A percentile compares a stretch with the other conserved stretches of the same genome.
These are phyloP conservation scores for Phyllosticta citrichinensis DNA, from an alignment of 2,329 filamentous ascomycete genomes.

Conservation along the genomic window DNA sequence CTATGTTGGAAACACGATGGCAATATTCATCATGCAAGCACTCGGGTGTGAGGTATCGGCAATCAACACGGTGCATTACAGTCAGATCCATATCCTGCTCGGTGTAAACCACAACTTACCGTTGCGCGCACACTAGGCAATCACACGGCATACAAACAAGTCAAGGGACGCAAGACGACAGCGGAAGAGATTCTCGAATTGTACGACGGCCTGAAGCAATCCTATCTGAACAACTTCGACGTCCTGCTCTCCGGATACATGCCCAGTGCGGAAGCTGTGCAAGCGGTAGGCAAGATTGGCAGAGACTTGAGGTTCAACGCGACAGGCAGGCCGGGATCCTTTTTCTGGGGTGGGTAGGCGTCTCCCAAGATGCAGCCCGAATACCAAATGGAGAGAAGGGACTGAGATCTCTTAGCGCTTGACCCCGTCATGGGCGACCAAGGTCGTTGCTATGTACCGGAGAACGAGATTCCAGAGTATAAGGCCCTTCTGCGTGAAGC, in stretches of 20 bases:
- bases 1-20: conserved; percentile 97
- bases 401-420: conserved; percentile 46
- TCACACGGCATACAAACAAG: conserved; percentile 84
- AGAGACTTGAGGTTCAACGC: conserved; percentile 64
- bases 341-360: conserved; percentile 66
- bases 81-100: conserved; percentile 43
- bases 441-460: conserved; percentile 78
- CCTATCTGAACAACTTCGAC: conserved; percentile 79
- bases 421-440: conserved; percentile 99
- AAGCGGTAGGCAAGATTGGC: conserved; percentile 75
- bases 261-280: conserved; percentile 73
- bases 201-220: conserved; percentile 75
- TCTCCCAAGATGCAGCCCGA: not conserved
- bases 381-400: not conserved
- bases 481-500: conserved; percentile 68
- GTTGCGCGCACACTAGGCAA: conserved; percentile 54
- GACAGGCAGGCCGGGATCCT: conserved; percentile 55
- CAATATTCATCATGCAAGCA: conserved; percentile 86
- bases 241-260: conserved; percentile 94
- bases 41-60: conserved; percentile 89
- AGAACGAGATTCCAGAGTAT: conserved; percentile 87
- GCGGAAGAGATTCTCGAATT: conserved; percentile 75
- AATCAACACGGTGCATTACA: conserved; percentile 95
- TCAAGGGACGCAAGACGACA: conserved; percentile 73
- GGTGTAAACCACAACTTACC: not conserved